Base-by-base conservation (phyloP, 192 early-diverging fungal species). In the Podila verticillata region DNA sequence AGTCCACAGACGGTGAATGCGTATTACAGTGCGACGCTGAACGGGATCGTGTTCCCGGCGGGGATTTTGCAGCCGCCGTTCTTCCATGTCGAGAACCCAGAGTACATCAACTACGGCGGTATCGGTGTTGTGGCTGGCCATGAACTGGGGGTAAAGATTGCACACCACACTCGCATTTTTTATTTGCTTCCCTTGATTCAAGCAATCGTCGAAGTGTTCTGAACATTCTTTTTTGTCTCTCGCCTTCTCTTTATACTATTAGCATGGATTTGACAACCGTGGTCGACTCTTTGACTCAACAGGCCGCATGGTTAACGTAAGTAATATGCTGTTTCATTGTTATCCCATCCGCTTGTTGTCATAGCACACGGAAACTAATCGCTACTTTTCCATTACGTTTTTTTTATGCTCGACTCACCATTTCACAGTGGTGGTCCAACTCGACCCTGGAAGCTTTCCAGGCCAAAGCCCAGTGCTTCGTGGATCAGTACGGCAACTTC, bases 51-150 rank as follows among this genome's bases (percentile, higher is more conserved):
- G 3, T 83, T 88, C 35, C 87, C 85, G 20, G 87, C 87, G 48
- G 87, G 87, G 56, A 75, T 93, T 51, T 66, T 93, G 5, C 91
- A 92, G 66, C 72, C 78, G 0, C 92, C 92, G 5, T 85, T 92
- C 29, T 93, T 89, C 63, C 84, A 85, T 59, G 28, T 79, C 0
- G 57, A 72, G 6, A 88, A 86, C 60, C 89, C 91, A 30, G 75
- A 75, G 54, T 84, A 85, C 54, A 34, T 94, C 54, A 92, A 92
- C 49, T 94, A 89, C 79, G 92, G 92, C 26, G 80, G 80, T 5
- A 85, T 91, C 29, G 93, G 93, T 48, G 74, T 86, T 39, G 85
- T 94, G 26, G 86, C 92, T 61, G 92, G 93, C 0, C 93, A 94
- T 73, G 93, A 93, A 74, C 75, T 93, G 8, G 89, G 85, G 48